A percentile compares a stretch with the other conserved stretches of the same genome.
phyloP scores from a whole-genome alignment of 139 green algal genomes.

The Desmodesmus armatus region DNA sequence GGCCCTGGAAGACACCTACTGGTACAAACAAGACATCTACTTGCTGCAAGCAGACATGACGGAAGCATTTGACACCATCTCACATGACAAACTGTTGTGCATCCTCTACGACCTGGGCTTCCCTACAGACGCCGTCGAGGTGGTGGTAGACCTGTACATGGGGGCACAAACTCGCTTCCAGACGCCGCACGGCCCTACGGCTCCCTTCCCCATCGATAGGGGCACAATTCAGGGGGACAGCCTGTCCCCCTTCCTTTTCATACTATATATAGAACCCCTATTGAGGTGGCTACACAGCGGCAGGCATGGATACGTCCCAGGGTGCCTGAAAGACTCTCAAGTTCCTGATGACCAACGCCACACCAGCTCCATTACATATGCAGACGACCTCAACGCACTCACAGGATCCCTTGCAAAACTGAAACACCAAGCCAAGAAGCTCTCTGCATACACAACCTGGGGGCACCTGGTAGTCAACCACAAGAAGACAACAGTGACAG shows the following conservation, averaged over 20 bases:
- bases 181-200: constrained; percentile 11
- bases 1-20: constrained; percentile 46
- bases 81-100: constrained; percentile 54
- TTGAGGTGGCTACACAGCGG: constrained; percentile 15
- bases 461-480: constrained; percentile 13
- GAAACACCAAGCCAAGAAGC: background rate
- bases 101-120: constrained; percentile 58
- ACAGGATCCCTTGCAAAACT: background rate
- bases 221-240: constrained; percentile 61
- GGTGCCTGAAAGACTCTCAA: background rate
- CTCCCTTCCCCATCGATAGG: constrained; percentile 40
- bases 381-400: constrained; percentile 3
- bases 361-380: background rate
- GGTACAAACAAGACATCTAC: constrained; percentile 42
- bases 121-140: constrained; percentile 44
- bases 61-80: constrained; percentile 57
- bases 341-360: too few relatives aligned
- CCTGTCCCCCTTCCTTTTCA: constrained; percentile 52
- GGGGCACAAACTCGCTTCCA: constrained; percentile 37
- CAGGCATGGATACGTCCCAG: background rate
- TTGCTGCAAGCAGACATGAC: constrained; percentile 50
- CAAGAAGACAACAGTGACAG: constrained; percentile 12
- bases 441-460: background rate
- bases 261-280: constrained; percentile 19
- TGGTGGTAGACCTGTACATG: constrained; percentile 56